Base-by-base conservation (phyloP, 2,329 filamentous ascomycete genomes). In the Beauveria scarabaeidicola region DNA sequence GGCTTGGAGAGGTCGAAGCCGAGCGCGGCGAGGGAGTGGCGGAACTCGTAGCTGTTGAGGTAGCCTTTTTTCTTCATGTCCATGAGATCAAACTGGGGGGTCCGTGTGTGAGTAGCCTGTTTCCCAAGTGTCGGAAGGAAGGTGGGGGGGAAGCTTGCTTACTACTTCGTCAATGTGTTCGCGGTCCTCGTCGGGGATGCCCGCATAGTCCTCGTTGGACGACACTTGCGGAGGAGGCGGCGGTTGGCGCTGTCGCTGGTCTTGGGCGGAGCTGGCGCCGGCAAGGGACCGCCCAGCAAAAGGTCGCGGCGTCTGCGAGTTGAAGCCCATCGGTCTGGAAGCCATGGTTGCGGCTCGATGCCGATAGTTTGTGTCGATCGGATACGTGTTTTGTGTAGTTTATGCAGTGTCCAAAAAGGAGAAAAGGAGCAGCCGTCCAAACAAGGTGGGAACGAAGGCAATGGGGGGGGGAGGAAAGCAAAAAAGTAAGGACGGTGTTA, bases 21-120 rank as follows among this genome's bases (percentile, higher is more conserved):
- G 1, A 99, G 85, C 3, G 94, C 94, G 72, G 95, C 94, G 68
- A 97, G 87, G 62, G 93, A 91, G 76, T 97, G 94, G 74, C 94
- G 93, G 72, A 97, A 90, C 76, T 99, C 94, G 77, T 97, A 94
- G 79, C 96, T 97, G 78, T 97, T 93, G 70, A 99, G 90, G 74
- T 89, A 86, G 51, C 87, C 84, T 77, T 97, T 92, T 73, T 95
- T 93, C 80, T 97, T 93, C 69, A 96, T 88, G 73, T 97, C 94
- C 80, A 99, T 97, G 65, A 97, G 86, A 63, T 87, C 87, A 75
- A 97, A 97, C 89, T 96, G 65, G 5, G 25, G 9, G 21, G 1
- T n/a, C 13, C 15, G 47, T n/a, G 17, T 19, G 44, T 48, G 15
- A 29, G 44, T 40, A 50, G 29, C 11, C 5, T 36, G 10, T 32